Evolutionary conservation across 306 rosid species (phyloP), one percentile per base, ranked within the genome.

Genomic region (Abrus pulchellus): DNA sequence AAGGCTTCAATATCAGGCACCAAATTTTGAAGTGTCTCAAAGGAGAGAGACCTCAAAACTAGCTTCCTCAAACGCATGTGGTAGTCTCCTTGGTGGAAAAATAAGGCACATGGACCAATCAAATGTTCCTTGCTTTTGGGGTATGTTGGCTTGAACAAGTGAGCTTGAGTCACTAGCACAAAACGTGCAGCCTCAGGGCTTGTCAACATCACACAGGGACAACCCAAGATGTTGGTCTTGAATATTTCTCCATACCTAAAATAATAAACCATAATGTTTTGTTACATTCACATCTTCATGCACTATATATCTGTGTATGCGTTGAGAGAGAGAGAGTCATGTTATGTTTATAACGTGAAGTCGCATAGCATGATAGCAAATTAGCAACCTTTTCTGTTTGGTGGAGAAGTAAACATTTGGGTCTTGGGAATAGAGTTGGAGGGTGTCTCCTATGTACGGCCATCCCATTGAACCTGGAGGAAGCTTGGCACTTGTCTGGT

Each of bases 401-500:
- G 84, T 9, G 54, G 86, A 80, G 62, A 93, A 95, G 91, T 90
- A 94, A 30, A 80, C 56, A 57, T 87, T 91, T 1, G 98, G 97
- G 71, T 93, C 80, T 75, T 88, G 93, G 44, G 98, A 89, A 67
- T 95, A 91, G 61, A 95, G 86, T 81, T 87, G 97, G 43, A 90
- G 89, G 67, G 98, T 95, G 49, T 95, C 96, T 74, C 99, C 99
- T 30, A 91, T 74, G 86, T 86, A 82, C 1, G 99, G 99, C 98
- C 98, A 95, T 6, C 99, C 98, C 90, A 91, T 86, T 60, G 98
- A 91, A n/a, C 98, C 99, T 5, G 99, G 98, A 54, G 99, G 99
- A 71, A 93, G 98, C 83, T 90, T 61, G 5, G 84, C 67, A 28
- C 67, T 67, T 44, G 73, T 60, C 9, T 67, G 70, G 40, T 82